Evolutionary conservation across 1,139 yeast species (phyloP).

Genomic region (Torulaspora pretoriensis): DNA sequence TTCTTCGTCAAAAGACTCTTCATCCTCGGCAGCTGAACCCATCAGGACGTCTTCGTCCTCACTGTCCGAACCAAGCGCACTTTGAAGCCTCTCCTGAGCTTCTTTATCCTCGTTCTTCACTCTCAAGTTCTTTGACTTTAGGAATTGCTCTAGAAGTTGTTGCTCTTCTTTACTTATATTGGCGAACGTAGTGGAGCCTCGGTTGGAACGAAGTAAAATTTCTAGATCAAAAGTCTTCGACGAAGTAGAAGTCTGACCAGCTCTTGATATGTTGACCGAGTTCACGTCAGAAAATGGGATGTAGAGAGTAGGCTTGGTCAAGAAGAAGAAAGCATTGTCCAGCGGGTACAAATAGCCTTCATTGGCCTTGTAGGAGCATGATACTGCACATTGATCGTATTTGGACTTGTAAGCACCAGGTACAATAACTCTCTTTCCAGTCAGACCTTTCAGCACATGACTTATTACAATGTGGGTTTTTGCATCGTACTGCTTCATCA

Average conservation of each 20-base stretch:
- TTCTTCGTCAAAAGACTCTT: constrained; percentile 64
- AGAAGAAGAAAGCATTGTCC: constrained; percentile 84
- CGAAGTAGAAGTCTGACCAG: constrained; percentile 75
- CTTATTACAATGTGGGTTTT: constrained; percentile 85
- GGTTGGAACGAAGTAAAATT: constrained; percentile 61
- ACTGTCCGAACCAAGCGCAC: constrained; percentile 67
- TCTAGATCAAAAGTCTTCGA: constrained; percentile 92
- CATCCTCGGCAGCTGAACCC: constrained; percentile 74
- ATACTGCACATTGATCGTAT: constrained; percentile 74
- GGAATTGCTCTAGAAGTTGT: constrained; percentile 66
- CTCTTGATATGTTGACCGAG: constrained; percentile 77
- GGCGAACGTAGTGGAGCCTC: constrained; percentile 77
- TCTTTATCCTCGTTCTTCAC: constrained; percentile 88
- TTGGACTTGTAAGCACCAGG: constrained; percentile 83
- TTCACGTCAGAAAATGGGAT: constrained; percentile 82
- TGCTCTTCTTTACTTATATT: constrained; percentile 91
- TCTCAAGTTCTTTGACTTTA: constrained; percentile 70
- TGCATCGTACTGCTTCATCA: constrained; percentile 72
- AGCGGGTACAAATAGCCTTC: constrained; percentile 91
- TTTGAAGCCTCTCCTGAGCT: constrained; percentile 74
- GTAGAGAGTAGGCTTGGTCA: constrained; percentile 90
- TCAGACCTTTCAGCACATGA: constrained; percentile 84
- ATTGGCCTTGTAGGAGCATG: constrained; percentile 90
- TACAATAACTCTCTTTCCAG: constrained; percentile 77
- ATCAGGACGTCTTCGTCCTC: constrained; percentile 63